Conservation (phyloP, 2,329 filamentous ascomycete genomes). For the Hymenoscyphus fructigenus region DNA sequence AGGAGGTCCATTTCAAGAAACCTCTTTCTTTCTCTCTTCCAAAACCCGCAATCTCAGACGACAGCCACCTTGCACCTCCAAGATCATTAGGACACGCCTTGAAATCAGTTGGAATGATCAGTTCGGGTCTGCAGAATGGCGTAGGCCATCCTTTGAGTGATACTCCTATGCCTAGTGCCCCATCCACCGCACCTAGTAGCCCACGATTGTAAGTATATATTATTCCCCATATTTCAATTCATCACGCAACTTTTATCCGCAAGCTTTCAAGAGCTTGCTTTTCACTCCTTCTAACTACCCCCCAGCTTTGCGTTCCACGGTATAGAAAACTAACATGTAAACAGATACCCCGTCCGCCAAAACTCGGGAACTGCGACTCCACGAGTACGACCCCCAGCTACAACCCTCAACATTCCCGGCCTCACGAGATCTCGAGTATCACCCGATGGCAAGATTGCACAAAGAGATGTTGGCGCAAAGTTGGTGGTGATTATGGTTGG, state of each 20-base stretch:
- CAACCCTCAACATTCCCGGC: slow-evolving; percentile 93
- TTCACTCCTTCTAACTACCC: background rate
- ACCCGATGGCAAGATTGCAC: slow-evolving; percentile 89
- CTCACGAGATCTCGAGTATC: slow-evolving; percentile 95
- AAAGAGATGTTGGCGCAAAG: slow-evolving; percentile 93
- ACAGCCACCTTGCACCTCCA: slow-evolving; percentile 15
- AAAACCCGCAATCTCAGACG: background rate
- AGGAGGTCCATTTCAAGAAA: background rate
- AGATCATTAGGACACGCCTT: slow-evolving; percentile 14
- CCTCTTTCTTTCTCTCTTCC: background rate
- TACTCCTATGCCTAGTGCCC: slow-evolving; percentile 27
- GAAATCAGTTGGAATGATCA: slow-evolving; percentile 13
- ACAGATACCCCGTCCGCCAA: slow-evolving; percentile 65
- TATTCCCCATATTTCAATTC: background rate
- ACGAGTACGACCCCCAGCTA: slow-evolving; percentile 76
- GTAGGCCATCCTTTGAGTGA: slow-evolving; percentile 24
- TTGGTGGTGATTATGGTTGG: slow-evolving; percentile 98
- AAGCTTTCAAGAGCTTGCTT: background rate
- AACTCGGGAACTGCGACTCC: slow-evolving; percentile 78
- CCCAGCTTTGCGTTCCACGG: background rate
- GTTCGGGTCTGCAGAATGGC: slow-evolving; percentile 13
- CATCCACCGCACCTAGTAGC: slow-evolving; percentile 35
- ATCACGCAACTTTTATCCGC: background rate
- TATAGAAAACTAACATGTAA: slow-evolving; percentile 8
- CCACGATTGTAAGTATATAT: slow-evolving; percentile 34